Percentiles rank a stretch among this genome's conserved stretches.
Conservation (phyloP, 768 basidiomycete species). For the Royoungia palumana region DNA sequence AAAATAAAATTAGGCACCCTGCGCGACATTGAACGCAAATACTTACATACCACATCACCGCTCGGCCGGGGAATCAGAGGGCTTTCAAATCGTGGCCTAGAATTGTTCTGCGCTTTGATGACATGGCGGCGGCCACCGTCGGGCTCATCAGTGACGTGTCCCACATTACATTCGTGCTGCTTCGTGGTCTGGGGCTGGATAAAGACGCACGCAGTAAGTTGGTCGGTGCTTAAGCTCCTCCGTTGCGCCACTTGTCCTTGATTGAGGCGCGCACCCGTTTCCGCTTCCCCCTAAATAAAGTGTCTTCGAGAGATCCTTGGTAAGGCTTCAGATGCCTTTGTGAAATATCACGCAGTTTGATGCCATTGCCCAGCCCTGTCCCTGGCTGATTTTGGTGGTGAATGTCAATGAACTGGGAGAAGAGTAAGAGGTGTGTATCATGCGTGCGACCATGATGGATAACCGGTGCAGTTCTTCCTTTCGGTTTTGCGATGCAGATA, state of each 20-base stretch:
- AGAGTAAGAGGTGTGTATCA: conserved; percentile 63
- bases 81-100: not conserved
- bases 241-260: conserved; percentile 45
- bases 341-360: no score
- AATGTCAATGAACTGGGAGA: conserved; percentile 75
- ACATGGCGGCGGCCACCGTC: conserved; percentile 24
- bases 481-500: not conserved
- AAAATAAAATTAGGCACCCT: conserved; percentile 65
- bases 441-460: conserved; percentile 3
- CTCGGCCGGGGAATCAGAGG: conserved; percentile 30
- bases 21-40: conserved; percentile 40
- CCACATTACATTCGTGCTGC: no score
- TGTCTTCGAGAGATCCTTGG: conserved; percentile 31
- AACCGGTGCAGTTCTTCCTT: not conserved
- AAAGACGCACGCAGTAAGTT: conserved; percentile 4
- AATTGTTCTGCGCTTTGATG: not conserved
- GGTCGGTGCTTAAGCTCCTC: not conserved
- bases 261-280: conserved; percentile 54
- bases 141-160: not conserved
- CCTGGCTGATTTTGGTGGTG: conserved; percentile 66
- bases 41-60: conserved; percentile 34
- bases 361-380: conserved; percentile 77
- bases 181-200: conserved; percentile 61
- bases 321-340: not conserved
- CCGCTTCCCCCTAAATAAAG: conserved; percentile 63